phyloP scores from a whole-genome alignment of 2,329 filamentous ascomycete genomes.

The Neofusicoccum parvum region DNA sequence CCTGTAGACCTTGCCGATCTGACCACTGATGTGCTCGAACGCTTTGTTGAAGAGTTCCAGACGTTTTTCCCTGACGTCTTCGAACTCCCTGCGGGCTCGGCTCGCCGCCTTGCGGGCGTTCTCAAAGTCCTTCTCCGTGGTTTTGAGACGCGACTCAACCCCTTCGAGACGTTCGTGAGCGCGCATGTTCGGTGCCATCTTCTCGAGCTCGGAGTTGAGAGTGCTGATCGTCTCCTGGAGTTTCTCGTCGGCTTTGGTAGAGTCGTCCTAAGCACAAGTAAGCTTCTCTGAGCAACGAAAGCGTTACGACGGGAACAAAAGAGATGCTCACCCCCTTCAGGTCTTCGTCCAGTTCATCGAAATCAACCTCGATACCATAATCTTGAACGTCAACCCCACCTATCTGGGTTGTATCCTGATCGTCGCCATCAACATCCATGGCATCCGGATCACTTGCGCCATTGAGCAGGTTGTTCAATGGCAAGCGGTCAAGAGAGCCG shows the following conservation, averaged over 20 bases:
- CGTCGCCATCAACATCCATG: slow-evolving; percentile 88
- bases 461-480: slow-evolving; percentile 77
- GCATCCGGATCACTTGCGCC: slow-evolving; percentile 70
- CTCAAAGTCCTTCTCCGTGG: slow-evolving; percentile 87
- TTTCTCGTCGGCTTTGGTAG: slow-evolving; percentile 70
- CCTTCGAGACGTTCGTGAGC: slow-evolving; percentile 88
- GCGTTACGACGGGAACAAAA: neutral
- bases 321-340: slow-evolving; percentile 61
- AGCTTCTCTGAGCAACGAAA: neutral
- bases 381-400: slow-evolving; percentile 69
- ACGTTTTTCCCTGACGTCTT: slow-evolving; percentile 76
- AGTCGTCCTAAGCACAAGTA: slow-evolving; percentile 59
- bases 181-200: slow-evolving; percentile 95
- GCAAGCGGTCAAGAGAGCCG: slow-evolving; percentile 80
- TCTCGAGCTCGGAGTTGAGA: slow-evolving; percentile 80
- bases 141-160: slow-evolving; percentile 78
- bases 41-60: slow-evolving; percentile 94
- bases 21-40: slow-evolving; percentile 90
- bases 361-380: slow-evolving; percentile 89
- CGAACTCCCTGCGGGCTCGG: slow-evolving; percentile 79
- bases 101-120: slow-evolving; percentile 75
- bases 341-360: slow-evolving; percentile 78
- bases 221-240: slow-evolving; percentile 76
- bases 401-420: slow-evolving; percentile 54
- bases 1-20: slow-evolving; percentile 92